Evolutionary conservation across 2,329 filamentous ascomycete species (phyloP).

Genomic region (Pseudocercospora vitis): DNA sequence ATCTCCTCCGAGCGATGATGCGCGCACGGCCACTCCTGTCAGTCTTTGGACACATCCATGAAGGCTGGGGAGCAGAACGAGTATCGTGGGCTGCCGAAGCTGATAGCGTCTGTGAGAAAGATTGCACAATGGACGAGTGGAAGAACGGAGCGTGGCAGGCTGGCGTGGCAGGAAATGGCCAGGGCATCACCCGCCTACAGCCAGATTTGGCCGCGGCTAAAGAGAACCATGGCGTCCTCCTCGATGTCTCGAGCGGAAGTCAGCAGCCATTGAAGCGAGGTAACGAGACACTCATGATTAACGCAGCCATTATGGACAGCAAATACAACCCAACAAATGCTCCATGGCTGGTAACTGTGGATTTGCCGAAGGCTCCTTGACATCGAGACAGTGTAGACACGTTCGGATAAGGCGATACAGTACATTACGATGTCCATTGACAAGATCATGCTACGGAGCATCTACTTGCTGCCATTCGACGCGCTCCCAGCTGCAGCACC

Average conservation of each 20-base stretch:
- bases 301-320: slow-evolving; percentile 58
- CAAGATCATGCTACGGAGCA: neutral
- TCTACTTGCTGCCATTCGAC: slow-evolving; percentile 9
- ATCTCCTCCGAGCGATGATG: slow-evolving; percentile 51
- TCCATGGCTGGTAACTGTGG: slow-evolving; percentile 58
- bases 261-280: slow-evolving; percentile 44
- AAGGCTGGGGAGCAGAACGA: slow-evolving; percentile 58
- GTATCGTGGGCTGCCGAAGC: slow-evolving; percentile 49
- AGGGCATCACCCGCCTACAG: slow-evolving; percentile 2
- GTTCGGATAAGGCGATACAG: neutral
- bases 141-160: slow-evolving; percentile 15
- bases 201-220: slow-evolving; percentile 26
- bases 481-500: slow-evolving; percentile 57
- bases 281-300: slow-evolving; percentile 58
- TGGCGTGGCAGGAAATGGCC: slow-evolving; percentile 11
- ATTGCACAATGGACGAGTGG: slow-evolving; percentile 12
- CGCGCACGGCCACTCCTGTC: slow-evolving; percentile 50
- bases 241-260: slow-evolving; percentile 27
- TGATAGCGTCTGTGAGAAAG: slow-evolving; percentile 2
- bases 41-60: slow-evolving; percentile 62
- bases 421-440: neutral
- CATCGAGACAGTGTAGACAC: too few relatives aligned
- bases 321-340: slow-evolving; percentile 51
- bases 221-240: slow-evolving; percentile 37
- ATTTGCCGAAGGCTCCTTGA: slow-evolving; percentile 36